Conservation (phyloP, 1,284 basidiomycete genomes). For the Agaricales sp. region DNA sequence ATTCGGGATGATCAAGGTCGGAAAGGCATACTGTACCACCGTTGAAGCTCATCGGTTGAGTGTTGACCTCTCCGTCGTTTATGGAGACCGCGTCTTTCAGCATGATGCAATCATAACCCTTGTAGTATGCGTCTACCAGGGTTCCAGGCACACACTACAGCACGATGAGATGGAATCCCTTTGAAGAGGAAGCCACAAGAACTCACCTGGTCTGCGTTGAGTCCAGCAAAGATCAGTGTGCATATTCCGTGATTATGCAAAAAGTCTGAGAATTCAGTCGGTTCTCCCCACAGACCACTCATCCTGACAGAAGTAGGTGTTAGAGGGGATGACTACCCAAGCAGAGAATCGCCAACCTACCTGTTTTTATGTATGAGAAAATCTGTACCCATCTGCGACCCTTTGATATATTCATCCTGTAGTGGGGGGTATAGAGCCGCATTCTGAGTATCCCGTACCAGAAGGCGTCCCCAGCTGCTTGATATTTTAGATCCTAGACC, state of each 20-base stretch:
- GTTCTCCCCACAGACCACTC: slow-evolving; percentile 58
- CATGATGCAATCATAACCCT: slow-evolving; percentile 52
- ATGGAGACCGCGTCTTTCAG: slow-evolving; percentile 31
- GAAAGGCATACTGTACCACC: not conserved
- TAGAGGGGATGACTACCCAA: not conserved
- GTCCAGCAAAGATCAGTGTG: slow-evolving; percentile 53
- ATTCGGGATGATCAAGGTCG: not conserved
- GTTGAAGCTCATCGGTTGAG: not conserved
- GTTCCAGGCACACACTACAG: slow-evolving; percentile 56
- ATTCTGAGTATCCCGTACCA: slow-evolving; percentile 51
- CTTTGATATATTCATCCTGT: slow-evolving; percentile 42
- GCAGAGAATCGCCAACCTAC: slow-evolving; percentile 20
- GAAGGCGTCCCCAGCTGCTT: slow-evolving; percentile 41
- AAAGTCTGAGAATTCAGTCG: slow-evolving; percentile 48
- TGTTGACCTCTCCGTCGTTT: not conserved
- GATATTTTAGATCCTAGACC: slow-evolving; percentile 51
- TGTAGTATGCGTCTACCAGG: slow-evolving; percentile 49
- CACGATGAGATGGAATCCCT: not conserved
- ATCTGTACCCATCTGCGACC: slow-evolving; percentile 44
- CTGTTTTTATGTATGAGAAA: slow-evolving; percentile 67
- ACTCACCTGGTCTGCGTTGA: slow-evolving; percentile 56
- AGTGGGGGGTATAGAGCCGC: slow-evolving; percentile 51
- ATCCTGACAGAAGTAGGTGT: slow-evolving; percentile 30
- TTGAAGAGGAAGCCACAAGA: not conserved
- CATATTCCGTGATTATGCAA: slow-evolving; percentile 52